Percentiles rank a stretch among this genome's conserved stretches.
phyloP scores from a whole-genome alignment of 257 asterid genomes.

The Capsicum baccatum region DNA sequence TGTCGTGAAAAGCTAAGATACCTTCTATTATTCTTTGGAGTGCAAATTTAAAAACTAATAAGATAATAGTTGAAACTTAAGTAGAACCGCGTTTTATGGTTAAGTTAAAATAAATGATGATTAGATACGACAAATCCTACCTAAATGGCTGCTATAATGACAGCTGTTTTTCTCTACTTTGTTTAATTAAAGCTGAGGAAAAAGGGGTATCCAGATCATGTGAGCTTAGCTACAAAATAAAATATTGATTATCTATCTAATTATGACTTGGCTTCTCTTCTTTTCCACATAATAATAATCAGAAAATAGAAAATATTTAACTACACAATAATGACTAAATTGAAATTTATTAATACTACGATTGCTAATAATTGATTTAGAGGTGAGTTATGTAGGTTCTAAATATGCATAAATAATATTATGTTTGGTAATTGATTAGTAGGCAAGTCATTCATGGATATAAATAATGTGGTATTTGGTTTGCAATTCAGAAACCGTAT shows the following conservation, averaged over 20 bases:
- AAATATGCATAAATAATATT: neutral
- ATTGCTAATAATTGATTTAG: neutral
- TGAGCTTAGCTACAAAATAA: neutral
- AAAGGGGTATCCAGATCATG: constrained; percentile 21
- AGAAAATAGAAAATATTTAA: neutral
- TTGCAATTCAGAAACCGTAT: neutral
- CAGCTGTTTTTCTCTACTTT: constrained; percentile 23
- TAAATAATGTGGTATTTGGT: neutral
- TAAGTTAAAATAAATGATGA: constrained; percentile 23
- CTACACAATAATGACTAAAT: neutral
- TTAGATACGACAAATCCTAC: constrained; percentile 26
- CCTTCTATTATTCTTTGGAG: neutral
- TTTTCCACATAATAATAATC: neutral
- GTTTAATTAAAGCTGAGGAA: neutral
- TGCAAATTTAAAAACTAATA: neutral
- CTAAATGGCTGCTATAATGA: constrained; percentile 25
- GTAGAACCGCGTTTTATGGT: neutral
- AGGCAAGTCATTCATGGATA: neutral
- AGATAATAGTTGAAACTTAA: neutral
- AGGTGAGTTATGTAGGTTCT: neutral
- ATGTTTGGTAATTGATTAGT: neutral
- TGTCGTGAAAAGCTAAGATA: constrained; percentile 5
- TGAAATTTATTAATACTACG: neutral
- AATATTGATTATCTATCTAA: neutral
- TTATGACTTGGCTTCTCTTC: constrained; percentile 17